These are phyloP conservation scores for Lepidium aucheri DNA, from an alignment of 345 rosid genomes.

Conservation along the genomic window DNA sequence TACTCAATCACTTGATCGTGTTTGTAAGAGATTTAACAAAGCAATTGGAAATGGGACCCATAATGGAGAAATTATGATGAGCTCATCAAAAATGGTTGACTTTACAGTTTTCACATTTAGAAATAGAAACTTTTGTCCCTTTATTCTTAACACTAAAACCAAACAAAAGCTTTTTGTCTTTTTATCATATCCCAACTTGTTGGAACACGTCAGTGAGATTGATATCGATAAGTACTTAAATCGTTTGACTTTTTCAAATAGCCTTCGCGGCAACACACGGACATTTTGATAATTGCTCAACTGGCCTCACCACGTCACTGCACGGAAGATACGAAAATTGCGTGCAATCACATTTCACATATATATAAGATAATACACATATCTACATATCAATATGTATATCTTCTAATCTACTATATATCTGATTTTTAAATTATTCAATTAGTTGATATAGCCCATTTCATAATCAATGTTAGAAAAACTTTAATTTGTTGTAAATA, in stretches of 20 bases:
- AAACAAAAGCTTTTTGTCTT: too few species aligned
- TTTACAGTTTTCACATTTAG: too few species aligned
- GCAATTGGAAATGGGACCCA: too few species aligned
- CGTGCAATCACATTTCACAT: slow-evolving; percentile 7
- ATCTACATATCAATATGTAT: slow-evolving; percentile 16
- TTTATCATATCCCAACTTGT: slow-evolving; percentile 25
- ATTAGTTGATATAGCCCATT: too few species aligned
- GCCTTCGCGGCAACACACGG: neutral
- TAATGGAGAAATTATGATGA: too few species aligned
- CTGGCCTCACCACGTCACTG: slow-evolving; percentile 2
- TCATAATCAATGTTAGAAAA: too few species aligned
- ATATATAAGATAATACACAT: slow-evolving; percentile 1
- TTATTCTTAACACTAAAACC: too few species aligned
- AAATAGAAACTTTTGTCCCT: too few species aligned
- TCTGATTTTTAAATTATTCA: neutral
- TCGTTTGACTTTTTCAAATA: slow-evolving; percentile 5
- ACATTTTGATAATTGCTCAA: neutral
- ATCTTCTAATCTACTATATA: neutral
- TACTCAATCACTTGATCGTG: too few species aligned
- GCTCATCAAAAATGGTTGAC: too few species aligned
- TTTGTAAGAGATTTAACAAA: too few species aligned
- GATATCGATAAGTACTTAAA: neutral
- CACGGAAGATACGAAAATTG: neutral
- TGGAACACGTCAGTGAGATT: slow-evolving; percentile 19
- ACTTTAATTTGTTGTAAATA: too few species aligned